Percentiles rank a stretch among this genome's conserved stretches.
phyloP scores from a whole-genome alignment of 2,329 filamentous ascomycete genomes.

The Colletotrichum trifolii region DNA sequence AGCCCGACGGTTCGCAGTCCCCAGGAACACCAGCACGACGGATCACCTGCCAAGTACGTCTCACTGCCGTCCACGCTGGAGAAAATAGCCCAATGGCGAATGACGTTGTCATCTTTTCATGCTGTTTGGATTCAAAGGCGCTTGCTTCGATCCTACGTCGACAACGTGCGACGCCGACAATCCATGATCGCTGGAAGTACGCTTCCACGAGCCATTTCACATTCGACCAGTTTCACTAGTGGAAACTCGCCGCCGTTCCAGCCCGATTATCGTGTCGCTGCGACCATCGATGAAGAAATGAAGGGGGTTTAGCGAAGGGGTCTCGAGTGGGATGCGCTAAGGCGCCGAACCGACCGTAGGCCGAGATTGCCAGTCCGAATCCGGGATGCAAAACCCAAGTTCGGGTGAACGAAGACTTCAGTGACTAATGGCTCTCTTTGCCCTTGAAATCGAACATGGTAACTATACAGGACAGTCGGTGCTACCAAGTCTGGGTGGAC shows the following conservation, averaged over 20 bases:
- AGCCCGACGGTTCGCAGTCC: constrained; percentile 12
- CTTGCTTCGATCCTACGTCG: no score
- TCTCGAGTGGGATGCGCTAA: constrained; percentile 15
- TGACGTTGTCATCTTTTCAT: no score
- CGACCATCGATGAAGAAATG: neutral
- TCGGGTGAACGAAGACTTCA: neutral
- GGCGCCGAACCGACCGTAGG: constrained; percentile 15
- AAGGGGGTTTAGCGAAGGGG: constrained; percentile 22
- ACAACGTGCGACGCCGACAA: no score
- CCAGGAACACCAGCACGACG: constrained; percentile 18
- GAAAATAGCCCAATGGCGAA: neutral
- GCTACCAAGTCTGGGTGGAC: no score
- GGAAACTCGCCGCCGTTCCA: neutral
- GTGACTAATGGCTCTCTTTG: no score
- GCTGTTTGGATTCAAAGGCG: no score
- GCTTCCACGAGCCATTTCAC: no score
- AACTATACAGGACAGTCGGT: neutral
- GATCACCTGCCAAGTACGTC: constrained; percentile 7
- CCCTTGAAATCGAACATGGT: neutral
- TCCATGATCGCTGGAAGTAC: no score
- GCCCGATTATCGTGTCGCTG: neutral
- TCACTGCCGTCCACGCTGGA: neutral
- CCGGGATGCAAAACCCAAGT: neutral
- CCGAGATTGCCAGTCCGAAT: constrained; percentile 6
- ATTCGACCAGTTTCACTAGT: no score